Evolutionary conservation across 352 stramenopile species (phyloP), one percentile per base, ranked within the genome.

Genomic region (Phytophthora quininea): DNA sequence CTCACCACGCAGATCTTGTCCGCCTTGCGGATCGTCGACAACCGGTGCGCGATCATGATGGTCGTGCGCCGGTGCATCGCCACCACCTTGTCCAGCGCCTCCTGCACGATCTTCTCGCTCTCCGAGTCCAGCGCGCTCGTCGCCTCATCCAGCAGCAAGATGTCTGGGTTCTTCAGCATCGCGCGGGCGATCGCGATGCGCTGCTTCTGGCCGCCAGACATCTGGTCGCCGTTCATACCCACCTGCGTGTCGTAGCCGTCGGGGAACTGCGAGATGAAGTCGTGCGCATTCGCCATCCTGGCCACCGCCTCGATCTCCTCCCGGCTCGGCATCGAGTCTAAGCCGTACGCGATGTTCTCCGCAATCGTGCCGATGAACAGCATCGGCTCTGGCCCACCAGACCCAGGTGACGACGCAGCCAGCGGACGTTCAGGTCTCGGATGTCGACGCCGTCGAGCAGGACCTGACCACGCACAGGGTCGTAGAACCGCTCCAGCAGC

Each of bases 1-100:
- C 97, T 80, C 49, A 99, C 80, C 7, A 99, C 96, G 42, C 93
- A 89, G 58, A 99, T 99, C 59, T 92, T 84, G 80, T 99, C 93
- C 40, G 93, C 96, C 79, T 97, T 90, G 63, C 93, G 89, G 59
- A 98, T 94, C 3, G 93, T 99, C 54, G 86, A 97, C 29, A 99
- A 71, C 10, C 96, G 85, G 71, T 99, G 96, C 1, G 95, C 96
- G 58, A 98, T 97, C 42, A 98, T 90, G 54, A 99, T 82, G 29
- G 89, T 97, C 43, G 95, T 98, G 9, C 80, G 81, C 6, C 70
- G 69, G 47, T 87, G 79, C 49, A 82, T 57, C 35, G 78, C 73
- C 54, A 86, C 62, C n/a, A 88, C 70, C 57, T 83, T 80, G 63
- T 96, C 84, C 35, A 96, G 64, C 12, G 85, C 83, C 40, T 87